Evolutionary conservation across 768 basidiomycete species (phyloP), one percentile per base, ranked within the genome.

Genomic region (Lyophyllum shimeji): DNA sequence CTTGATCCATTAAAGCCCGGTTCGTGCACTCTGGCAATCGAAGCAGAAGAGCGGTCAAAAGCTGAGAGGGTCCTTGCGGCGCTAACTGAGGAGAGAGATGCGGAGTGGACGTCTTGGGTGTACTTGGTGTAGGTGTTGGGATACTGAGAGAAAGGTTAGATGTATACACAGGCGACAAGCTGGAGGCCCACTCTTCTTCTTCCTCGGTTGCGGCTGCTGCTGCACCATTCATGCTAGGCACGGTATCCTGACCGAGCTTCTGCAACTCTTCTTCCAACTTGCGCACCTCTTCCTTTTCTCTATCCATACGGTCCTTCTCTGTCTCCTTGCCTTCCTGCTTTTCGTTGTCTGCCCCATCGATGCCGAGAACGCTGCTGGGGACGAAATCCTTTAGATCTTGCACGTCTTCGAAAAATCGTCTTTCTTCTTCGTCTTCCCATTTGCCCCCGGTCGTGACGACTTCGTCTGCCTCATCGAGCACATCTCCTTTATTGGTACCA

Each of bases 371-470:
- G 50, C 86, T 89, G 48, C 83, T 86, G 0, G 97, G 97, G 1
- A 97, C 93, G 56, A 94, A 93, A 56, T 97, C 93, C 56, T 89
- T 88, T 51, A 98, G 69, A 69, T 98, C 97, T 56, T 90, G 83
- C 42, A 97, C 76, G 57, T 98, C 95, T 66, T 98, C 96, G 63
- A 89, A 98, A 71, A 96, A 98, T 56, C 87, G 78, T 21, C 90
- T 79, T 68, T 98, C 96, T 74, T 99, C 96, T 61, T 98, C 97
- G 63, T 98, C 97, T 69, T 93, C 93, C 97, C 97, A 99, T 69
- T 98, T 95, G 3, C 94, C 90, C 6, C 89, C 87, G 2, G 79
- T 73, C 3, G 70, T 69, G 9, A 76, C 61, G 23, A 74, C 65
- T 44, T 89, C 84, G 7, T 93, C 89, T 1, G 78, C 75, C 21